These are phyloP conservation scores for Hanseniaspora valbyensis DNA, from an alignment of 805 yeast species.

Conservation along the genomic window DNA sequence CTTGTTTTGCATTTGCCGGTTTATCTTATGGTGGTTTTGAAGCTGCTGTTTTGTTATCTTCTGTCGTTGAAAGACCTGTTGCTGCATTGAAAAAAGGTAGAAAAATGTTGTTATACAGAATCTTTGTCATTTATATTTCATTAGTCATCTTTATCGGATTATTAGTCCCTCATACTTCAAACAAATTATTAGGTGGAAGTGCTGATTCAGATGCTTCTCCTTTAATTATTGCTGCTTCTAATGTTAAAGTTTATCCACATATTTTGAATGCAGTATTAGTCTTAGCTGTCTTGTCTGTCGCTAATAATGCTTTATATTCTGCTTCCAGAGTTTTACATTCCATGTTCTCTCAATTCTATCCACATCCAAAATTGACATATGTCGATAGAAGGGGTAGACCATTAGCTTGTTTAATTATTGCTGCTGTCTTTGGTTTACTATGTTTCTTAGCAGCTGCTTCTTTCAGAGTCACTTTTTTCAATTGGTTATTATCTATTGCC, in stretches of 20 bases:
- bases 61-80: slow-evolving; percentile 41
- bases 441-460: slow-evolving; percentile 53
- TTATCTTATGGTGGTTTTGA: slow-evolving; percentile 56
- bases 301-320: slow-evolving; percentile 66
- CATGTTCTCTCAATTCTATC: slow-evolving; percentile 42
- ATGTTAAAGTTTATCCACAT: slow-evolving; percentile 55
- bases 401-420: slow-evolving; percentile 40
- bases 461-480: slow-evolving; percentile 46
- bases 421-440: slow-evolving; percentile 47
- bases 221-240: slow-evolving; percentile 37
- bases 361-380: slow-evolving; percentile 34
- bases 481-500: slow-evolving; percentile 53
- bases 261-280: slow-evolving; percentile 65
- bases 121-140: slow-evolving; percentile 42
- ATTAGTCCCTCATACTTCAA: slow-evolving; percentile 44
- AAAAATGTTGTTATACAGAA: slow-evolving; percentile 43
- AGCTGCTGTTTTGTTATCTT: slow-evolving; percentile 40
- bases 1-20: slow-evolving; percentile 45
- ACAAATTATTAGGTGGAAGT: slow-evolving; percentile 32
- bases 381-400: slow-evolving; percentile 55
- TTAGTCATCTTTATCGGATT: slow-evolving; percentile 46
- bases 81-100: slow-evolving; percentile 43
- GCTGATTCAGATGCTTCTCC: slow-evolving; percentile 40
- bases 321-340: slow-evolving; percentile 60
- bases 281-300: slow-evolving; percentile 63